These are phyloP conservation scores for Astragalus glycyphyllos DNA, from an alignment of 306 rosid species.

Conservation along the genomic window DNA sequence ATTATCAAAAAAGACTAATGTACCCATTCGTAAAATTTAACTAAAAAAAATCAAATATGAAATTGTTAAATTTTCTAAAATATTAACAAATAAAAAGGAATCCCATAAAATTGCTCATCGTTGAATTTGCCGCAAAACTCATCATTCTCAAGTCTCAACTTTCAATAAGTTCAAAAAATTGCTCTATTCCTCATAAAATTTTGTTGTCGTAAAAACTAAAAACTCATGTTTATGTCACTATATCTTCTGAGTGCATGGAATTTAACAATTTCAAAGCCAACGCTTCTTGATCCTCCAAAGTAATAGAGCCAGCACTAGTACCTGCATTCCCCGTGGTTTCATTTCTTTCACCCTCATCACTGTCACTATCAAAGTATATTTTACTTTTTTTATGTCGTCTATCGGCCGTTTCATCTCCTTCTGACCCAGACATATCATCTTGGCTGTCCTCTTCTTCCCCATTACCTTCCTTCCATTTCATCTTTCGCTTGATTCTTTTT, in stretches of 20 bases:
- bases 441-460: conserved; percentile 47
- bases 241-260: conserved; percentile 64
- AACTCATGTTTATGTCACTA: neutral
- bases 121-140: conserved; percentile 25
- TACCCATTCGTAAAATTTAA: too few relatives aligned
- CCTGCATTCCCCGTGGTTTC: conserved; percentile 39
- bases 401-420: conserved; percentile 45
- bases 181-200: conserved; percentile 12
- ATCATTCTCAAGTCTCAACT: conserved; percentile 9
- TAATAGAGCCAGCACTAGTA: conserved; percentile 37
- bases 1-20: too few relatives aligned
- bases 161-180: conserved; percentile 4
- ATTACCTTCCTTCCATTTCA: conserved; percentile 64
- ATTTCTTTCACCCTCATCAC: conserved; percentile 58
- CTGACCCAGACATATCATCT: conserved; percentile 60
- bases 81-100: too few relatives aligned
- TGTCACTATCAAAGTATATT: conserved; percentile 61
- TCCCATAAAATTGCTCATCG: neutral
- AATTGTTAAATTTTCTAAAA: too few relatives aligned
- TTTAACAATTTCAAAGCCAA: conserved; percentile 75
- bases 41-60: too few relatives aligned
- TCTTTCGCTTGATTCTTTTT: conserved; percentile 70
- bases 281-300: conserved; percentile 77
- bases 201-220: neutral
- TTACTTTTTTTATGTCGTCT: conserved; percentile 60